Evolutionary conservation across 257 asterid species (phyloP), one percentile per base, ranked within the genome.

Genomic region (Solanum dulcamara): DNA sequence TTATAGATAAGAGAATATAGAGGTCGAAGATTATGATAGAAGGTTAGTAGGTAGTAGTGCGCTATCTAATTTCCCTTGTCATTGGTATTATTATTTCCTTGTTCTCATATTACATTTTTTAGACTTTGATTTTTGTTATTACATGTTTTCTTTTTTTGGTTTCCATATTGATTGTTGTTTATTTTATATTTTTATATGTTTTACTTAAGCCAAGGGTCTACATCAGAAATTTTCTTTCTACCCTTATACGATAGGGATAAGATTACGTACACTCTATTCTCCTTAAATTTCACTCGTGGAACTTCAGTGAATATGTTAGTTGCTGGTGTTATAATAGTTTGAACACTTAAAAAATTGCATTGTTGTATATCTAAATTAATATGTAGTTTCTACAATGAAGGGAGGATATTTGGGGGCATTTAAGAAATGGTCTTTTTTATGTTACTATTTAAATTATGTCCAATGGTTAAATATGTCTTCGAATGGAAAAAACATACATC

Each of bases 281-380:
- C 11, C 0, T 0, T 5, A 4, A 24, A 67, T 0, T 0, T 10
- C 0, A 30, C 7, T 30, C 12, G 4, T 30, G 0, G 14, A 30
- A 6, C 14, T 66, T 66, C 0, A 32, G 0, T 68, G 0, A 10
- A 18, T 35, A 62, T 62, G 0, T 5, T 13, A 8, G 13, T 50
- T 15, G 6, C 1, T 48, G 2, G 3, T 59, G 24, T 11, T 1
- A 10, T 24, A 10, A 9, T 22, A 57, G 14, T 35, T 35, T 70
- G 22, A 70, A 11, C 2, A 1, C 46, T 20, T 10, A 9, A 35
- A 57, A 33, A 38, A 60, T 60, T 11, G 68, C 1, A 60, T 60
- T 59, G 7, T 57, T 53, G 60, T 10, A 20, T 55, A 55, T 12
- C 26, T 59, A 59, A n/a, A n/a, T 57, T 59, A 24, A 18, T 68